phyloP scores from a whole-genome alignment of 1,284 basidiomycete species.

The Schizopora paradoxa region DNA sequence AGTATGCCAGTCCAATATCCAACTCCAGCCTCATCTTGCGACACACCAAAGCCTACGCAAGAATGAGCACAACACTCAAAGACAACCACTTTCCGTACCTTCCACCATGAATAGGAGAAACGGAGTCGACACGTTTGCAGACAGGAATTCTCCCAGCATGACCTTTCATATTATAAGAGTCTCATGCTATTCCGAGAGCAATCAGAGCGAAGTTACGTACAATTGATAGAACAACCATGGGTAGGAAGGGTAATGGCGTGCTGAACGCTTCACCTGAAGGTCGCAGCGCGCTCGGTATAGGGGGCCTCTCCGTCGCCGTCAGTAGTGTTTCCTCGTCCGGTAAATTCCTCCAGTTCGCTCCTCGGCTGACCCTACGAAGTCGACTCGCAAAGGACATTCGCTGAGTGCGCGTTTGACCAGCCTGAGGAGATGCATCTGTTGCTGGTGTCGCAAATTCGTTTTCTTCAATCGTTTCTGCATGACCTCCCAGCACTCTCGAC shows the following conservation, averaged over 20 bases:
- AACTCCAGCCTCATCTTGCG: conserved; percentile 66
- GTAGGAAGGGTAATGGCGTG: conserved; percentile 81
- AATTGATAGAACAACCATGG: conserved; percentile 89
- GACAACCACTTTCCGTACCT: conserved; percentile 54
- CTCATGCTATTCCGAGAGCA: neutral
- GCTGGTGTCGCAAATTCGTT: conserved; percentile 4
- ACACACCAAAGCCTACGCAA: conserved; percentile 54
- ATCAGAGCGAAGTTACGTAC: conserved; percentile 40
- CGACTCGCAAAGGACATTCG: conserved; percentile 9
- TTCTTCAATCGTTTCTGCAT: conserved; percentile 3
- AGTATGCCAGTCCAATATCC: conserved; percentile 84
- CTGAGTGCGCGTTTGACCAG: conserved; percentile 3
- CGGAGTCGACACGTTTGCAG: conserved; percentile 86
- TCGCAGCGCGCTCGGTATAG: conserved; percentile 71
- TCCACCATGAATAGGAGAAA: conserved; percentile 93
- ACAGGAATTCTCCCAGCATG: conserved; percentile 90
- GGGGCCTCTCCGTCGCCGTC: conserved; percentile 42
- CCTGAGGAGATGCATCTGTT: no score
- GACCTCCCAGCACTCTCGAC: neutral
- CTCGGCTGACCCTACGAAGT: conserved; percentile 6
- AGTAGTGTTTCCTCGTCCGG: conserved; percentile 25
- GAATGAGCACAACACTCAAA: neutral
- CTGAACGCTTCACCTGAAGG: conserved; percentile 55
- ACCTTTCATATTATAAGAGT: conserved; percentile 45
- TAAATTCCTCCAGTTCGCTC: conserved; percentile 10